Evolutionary conservation across 192 early-diverging fungal genomes (phyloP).

Genomic region (Coemansia sp.): DNA sequence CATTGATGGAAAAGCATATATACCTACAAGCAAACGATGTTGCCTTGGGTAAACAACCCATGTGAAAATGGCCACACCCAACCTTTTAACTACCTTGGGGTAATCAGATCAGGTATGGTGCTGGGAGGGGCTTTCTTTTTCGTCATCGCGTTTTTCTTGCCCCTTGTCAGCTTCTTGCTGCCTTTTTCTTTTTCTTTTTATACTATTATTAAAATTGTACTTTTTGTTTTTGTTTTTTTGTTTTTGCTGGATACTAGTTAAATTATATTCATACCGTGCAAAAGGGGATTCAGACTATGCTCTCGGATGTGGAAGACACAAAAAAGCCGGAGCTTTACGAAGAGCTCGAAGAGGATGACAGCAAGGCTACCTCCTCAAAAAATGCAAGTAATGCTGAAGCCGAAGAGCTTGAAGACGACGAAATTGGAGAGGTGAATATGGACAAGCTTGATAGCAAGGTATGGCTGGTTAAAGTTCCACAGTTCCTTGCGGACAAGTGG

Average conservation of each 20-base stretch:
- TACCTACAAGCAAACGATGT: no score
- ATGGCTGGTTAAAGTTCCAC: constrained; percentile 94
- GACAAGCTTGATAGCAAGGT: constrained; percentile 69
- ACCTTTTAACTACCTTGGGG: no score
- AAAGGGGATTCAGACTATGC: constrained; percentile 11
- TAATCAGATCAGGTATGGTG: no score
- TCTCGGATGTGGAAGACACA: constrained; percentile 37
- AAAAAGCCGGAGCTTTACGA: constrained; percentile 40
- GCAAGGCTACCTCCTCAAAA: background rate
- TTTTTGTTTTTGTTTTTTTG: background rate
- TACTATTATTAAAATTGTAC: constrained; percentile 2
- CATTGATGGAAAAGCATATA: no score
- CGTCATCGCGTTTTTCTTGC: background rate
- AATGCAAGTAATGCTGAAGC: background rate
- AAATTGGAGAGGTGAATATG: constrained; percentile 72
- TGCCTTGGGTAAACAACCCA: no score
- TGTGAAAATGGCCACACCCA: no score
- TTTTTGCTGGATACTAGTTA: background rate
- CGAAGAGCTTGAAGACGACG: constrained; percentile 54
- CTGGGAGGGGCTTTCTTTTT: background rate
- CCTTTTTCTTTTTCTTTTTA: background rate
- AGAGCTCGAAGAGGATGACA: constrained; percentile 22
- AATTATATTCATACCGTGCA: background rate
- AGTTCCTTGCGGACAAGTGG: constrained; percentile 88
- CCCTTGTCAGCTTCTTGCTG: no score